Base-by-base conservation (phyloP, 805 yeast genomes). In the Yarrowia porcina region DNA sequence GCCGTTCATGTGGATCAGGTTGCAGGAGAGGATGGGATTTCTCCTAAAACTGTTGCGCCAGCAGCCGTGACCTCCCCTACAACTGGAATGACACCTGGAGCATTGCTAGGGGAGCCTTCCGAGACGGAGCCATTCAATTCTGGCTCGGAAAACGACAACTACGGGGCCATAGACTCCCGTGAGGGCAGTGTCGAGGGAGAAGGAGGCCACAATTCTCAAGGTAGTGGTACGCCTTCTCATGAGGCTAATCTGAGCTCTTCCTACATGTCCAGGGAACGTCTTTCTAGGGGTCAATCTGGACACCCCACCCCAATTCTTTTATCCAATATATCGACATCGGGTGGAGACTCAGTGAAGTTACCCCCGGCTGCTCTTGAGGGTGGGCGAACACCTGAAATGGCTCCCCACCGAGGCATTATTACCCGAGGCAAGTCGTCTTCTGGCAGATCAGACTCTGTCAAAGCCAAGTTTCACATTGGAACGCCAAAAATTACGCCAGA, bases 221-320 rank as follows among this genome's bases (percentile, higher is more conserved):
- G 23, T 17, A 4, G n/a, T 12, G 23, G n/a, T 5, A 32, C 13
- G 23, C 18, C 11, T 23, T 23, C 47, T 23, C 47, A 41, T 10
- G 50, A 17, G 11, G 17, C 52, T 9, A 28, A 28, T 13, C 7
- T 45, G 52, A 30, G 52, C 17, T 13, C 36, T 4, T 45, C 52
- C 1, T 45, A 45, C 25, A 45, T 45, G 52, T 45, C 52, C 10
- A 21, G 30, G 25, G 56, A 49, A n/a, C 28, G 56, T 9, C 39
- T 49, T n/a, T 49, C 56, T 4, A 20, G 39, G n/a, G 56, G 56
- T 17, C 56, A 52, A 2, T 35, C 33, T 4, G 45, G 45, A 3
- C 30, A 13, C 21, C 61, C 61, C n/a, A 56, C 61, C 1, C 61
- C 61, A 4, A 56, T 59, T 15, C 44, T 45, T 13, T 28, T 57